Percentiles rank a stretch among this genome's conserved stretches.
phyloP scores from a whole-genome alignment of 257 asterid genomes.

The Fraxinus anomala region DNA sequence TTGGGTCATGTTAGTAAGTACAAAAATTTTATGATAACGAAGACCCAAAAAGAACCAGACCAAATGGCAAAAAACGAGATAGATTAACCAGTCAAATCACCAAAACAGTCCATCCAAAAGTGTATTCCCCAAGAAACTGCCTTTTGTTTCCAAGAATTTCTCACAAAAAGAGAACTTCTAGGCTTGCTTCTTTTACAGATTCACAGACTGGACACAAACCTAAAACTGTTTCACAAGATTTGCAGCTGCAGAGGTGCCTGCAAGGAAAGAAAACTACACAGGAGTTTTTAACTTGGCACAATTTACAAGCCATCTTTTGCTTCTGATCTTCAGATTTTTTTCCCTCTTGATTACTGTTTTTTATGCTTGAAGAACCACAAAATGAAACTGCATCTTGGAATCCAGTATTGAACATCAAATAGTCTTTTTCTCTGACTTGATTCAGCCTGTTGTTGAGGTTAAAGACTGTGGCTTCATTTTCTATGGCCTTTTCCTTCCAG shows the following conservation, averaged over 20 bases:
- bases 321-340: neutral
- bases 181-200: constrained; percentile 41
- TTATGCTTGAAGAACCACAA: constrained; percentile 39
- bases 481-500: constrained; percentile 57
- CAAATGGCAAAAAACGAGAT: constrained; percentile 10
- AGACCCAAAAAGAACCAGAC: constrained; percentile 8
- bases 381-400: constrained; percentile 40
- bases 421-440: constrained; percentile 15
- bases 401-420: constrained; percentile 3
- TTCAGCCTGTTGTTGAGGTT: constrained; percentile 46
- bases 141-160: constrained; percentile 1
- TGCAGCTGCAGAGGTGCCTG: constrained; percentile 73
- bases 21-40: neutral
- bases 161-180: constrained; percentile 45
- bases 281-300: constrained; percentile 41
- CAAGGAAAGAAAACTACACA: constrained; percentile 69
- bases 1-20: constrained; percentile 6
- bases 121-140: neutral
- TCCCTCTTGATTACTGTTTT: neutral
- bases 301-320: constrained; percentile 40
- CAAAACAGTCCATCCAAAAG: constrained; percentile 1
- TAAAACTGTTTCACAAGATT: constrained; percentile 56
- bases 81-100: neutral
- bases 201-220: constrained; percentile 60
- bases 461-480: constrained; percentile 41